Evolutionary conservation across 176 grass and related monocot species (phyloP), one percentile per base, ranked within the genome.

Genomic region (Ensete glaucum): DNA sequence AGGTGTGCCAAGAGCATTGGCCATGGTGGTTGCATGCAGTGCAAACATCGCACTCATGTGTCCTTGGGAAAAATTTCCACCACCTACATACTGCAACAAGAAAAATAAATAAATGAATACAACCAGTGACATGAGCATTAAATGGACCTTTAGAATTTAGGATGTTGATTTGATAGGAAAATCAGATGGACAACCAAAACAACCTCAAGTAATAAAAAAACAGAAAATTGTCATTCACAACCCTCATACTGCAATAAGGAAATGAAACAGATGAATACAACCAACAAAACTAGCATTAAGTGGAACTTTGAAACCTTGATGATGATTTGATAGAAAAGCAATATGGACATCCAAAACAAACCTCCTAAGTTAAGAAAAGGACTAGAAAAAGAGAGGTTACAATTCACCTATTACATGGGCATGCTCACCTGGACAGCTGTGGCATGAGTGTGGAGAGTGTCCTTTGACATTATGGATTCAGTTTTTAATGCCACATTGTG

Each of bases 1-100:
- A 21, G 89, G 89, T 21, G 89, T 96, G 11, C 76, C 11, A 9
- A 92, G 92, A 53, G 92, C 89, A 78, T 96, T 89, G 0, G 89
- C 89, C 92, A 96, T 96, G 76, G 82, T 90, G 0, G 92, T 92
- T 78, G 92, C 79, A 89, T 96, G 92, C 26, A 84, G 86, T 52
- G 85, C 92, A 25, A 96, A 96, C 92, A 90, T 92, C 80, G 79
- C 85, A 82, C 92, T 96, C 20, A 96, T 52, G 69, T 92, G 81
- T 66, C 80, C 74, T 85, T 86, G 85, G 53, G 81, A 83, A 75
- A 89, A 88, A 24, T 92, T 84, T 20, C 73, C 76, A 1, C 57
- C 74, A 11, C 75, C 72, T 15, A 88, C 62, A 71, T 75, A 78
- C 92, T 96, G 64, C 76, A 87, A 66, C 74, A 69, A 80, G 67